Base-by-base conservation (phyloP, 495 filamentous ascomycete genomes). In the Bacidia gigantensis region DNA sequence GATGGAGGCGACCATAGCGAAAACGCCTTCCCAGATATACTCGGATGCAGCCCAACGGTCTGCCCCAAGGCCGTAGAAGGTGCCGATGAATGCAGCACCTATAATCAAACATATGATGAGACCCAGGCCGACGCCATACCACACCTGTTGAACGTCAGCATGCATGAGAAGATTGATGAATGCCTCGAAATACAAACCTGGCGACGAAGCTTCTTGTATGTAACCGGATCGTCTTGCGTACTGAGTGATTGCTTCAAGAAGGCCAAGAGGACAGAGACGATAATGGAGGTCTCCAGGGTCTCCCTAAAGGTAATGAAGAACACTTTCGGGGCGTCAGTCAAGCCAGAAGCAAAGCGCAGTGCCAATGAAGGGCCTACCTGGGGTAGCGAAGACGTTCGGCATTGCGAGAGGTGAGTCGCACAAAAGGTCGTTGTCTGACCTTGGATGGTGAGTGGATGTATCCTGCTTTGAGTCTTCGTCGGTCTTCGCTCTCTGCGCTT, bases 271-370 rank as follows among this genome's bases (percentile, higher is more conserved):
- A 92, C 80, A 1, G 87, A 90, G 35, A 92, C 81, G 53, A 94
- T 83, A 60, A 92, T 83, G 53, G 73, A 79, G 0, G 81, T 83
- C 64, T 94, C 87, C 21, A 94, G 67, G 29, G 80, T 81, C 71
- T 94, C 87, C 61, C 87, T 83, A 60, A 92, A 89, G 59, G 80
- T 78, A 62, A 94, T 82, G 68, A 94, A 89, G 67, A 92, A 94
- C 45, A 92, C 73, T 73, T 23, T 0, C 5, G 17, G 9, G 3
- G 46, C 2, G 35, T 53, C 17, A 60, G 50, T 38, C 2, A 7
- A 20, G 0, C 11, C 12, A 3, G 14, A 38, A 17, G 3, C 3
- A 25, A 0, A 11, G n/a, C n/a, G n/a, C n/a, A n/a, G 1, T 3
- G 7, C 0, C 12, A 3, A 12, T 11, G 22, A 21, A 24, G 50